Conservation (phyloP, 192 early-diverging fungal species). For the Entophlyctis luteolus region DNA sequence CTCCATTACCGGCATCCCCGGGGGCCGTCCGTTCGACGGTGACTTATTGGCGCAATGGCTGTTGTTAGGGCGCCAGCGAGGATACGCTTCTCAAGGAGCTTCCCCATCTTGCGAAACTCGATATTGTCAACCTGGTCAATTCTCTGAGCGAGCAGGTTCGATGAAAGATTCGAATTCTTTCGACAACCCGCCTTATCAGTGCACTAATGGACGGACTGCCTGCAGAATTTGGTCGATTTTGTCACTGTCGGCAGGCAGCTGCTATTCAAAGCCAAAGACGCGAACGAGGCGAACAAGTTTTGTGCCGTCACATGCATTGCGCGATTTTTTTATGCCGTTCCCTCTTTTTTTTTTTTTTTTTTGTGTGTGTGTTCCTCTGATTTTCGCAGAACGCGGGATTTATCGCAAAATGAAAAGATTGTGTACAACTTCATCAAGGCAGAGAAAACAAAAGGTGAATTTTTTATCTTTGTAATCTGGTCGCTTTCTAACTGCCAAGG, state of each 20-base stretch:
- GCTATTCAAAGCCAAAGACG: constrained; percentile 38
- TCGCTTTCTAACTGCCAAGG: neutral
- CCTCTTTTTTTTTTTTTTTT: neutral
- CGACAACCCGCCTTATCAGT: neutral
- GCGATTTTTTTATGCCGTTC: neutral
- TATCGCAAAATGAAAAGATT: constrained; percentile 69
- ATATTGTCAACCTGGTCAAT: constrained; percentile 13
- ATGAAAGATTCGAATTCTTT: neutral
- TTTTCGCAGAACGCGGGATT: constrained; percentile 41
- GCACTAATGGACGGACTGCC: too few species aligned
- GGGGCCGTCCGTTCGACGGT: neutral
- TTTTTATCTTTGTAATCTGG: neutral
- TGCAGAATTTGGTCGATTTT: constrained; percentile 46
- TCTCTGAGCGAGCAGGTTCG: constrained; percentile 5
- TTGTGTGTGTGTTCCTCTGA: neutral
- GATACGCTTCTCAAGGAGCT: neutral
- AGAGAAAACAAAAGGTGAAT: constrained; percentile 68
- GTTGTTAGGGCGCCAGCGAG: constrained; percentile 5
- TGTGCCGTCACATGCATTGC: too few species aligned
- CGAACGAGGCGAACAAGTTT: constrained; percentile 37
- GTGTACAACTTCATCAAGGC: constrained; percentile 81
- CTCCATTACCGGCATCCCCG: neutral
- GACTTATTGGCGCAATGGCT: neutral
- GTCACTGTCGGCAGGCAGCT: constrained; percentile 35
- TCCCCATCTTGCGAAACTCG: neutral